Evolutionary conservation across 73 alveolate species (phyloP).

Genomic region (Tetrahymena thermophila): DNA sequence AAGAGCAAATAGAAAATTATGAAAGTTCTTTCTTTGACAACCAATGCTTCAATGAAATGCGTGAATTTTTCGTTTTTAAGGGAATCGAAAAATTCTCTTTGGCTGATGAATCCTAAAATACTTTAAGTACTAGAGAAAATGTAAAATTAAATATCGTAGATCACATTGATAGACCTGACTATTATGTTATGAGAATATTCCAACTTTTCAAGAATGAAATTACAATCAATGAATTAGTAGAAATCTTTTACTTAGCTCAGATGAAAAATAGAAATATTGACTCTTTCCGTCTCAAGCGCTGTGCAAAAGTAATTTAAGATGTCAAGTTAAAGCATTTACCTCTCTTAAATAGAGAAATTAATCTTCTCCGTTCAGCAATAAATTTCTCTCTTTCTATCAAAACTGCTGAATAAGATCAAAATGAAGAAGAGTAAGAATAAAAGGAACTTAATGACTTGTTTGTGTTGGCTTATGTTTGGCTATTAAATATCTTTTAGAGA

Average conservation of each 20-base stretch:
- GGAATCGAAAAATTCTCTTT: neutral
- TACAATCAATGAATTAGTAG: neutral
- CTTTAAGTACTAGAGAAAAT: neutral
- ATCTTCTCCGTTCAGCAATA: neutral
- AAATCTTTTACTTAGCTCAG: neutral
- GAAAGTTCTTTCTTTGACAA: neutral
- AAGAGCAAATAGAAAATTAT: neutral
- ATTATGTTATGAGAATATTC: neutral
- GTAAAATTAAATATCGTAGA: neutral
- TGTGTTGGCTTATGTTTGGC: neutral
- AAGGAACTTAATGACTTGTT: neutral
- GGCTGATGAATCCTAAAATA: neutral
- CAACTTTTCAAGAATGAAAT: neutral
- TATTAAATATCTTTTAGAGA: neutral
- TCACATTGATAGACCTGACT: neutral
- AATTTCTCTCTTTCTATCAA: neutral
- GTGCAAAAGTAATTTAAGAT: neutral
- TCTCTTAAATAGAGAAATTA: neutral
- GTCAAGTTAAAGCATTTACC: neutral
- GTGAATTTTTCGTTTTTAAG: neutral
- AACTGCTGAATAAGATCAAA: neutral
- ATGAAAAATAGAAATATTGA: neutral
- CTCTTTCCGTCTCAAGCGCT: neutral
- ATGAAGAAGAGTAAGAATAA: neutral
- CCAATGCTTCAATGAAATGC: neutral